Base-by-base conservation (phyloP, 176 grass and related monocot species). In the Elymus sibiricus region DNA sequence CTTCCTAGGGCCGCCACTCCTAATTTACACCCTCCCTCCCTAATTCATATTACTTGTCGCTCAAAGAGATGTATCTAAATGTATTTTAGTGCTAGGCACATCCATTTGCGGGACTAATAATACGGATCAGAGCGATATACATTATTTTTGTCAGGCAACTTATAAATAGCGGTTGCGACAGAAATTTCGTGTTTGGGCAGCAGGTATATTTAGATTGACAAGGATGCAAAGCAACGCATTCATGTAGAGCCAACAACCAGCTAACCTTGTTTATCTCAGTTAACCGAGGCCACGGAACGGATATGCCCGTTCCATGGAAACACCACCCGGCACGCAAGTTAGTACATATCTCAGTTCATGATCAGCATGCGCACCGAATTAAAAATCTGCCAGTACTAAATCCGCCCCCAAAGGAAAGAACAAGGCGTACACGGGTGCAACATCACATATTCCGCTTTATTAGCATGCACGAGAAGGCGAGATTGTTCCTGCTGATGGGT, bases 241-340 rank as follows among this genome's bases (percentile, higher is more conserved):
- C 7, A 40, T 31, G 15, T 28, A 17, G 13, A 72, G 4, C 17
- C 4, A 69, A 11, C 29, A 46, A 31, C 11, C 60, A 49, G 31
- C 47, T 47, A 76, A 22, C 17, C 17, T 8, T 28, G 9, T 21
- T 63, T 51, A 64, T 64, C 29, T 39, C 38, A 79, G 53, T 55
- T 79, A 74, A 27, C 83, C 22, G 8, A 5, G 15, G 12, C 26
- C 83, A 90, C 71, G 83, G 15, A 90, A 90, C 38, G 83, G 65
- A 88, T 84, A 24, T 79, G 51, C 69, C 38, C 74, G 2, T 49
- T 14, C n/a, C 38, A 26, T 22, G 62, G 76, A 74, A 86, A 69
- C 88, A 76, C 14, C 49, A 3, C 17, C 14, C 28, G 0, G 7
- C 88, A 90, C 88, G 83, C 71, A 86, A 83, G 46, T 70, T 58